These are phyloP conservation scores for Hymenotorrendiella dingleyae DNA, from an alignment of 2,329 filamentous ascomycete species.

Conservation along the genomic window DNA sequence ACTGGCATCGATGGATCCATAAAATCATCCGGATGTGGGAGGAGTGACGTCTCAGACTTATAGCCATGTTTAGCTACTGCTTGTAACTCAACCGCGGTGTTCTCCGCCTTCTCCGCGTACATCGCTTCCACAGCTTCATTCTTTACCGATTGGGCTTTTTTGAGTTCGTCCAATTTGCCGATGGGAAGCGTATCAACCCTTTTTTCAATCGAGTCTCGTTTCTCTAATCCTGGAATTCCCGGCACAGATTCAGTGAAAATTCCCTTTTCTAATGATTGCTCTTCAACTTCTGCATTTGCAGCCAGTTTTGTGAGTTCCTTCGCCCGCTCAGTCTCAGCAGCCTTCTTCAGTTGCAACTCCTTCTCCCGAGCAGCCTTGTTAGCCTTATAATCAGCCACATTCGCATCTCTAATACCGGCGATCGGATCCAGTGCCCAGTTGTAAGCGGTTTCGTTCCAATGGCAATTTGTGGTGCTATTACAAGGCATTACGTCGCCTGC, in stretches of 20 bases:
- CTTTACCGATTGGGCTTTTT: too few species aligned
- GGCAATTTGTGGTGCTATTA: slow-evolving; percentile 20
- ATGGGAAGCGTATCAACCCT: too few species aligned
- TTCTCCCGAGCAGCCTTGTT: slow-evolving; percentile 35
- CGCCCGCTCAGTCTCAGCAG: not conserved
- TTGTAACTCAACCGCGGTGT: slow-evolving; percentile 2
- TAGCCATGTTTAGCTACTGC: not conserved
- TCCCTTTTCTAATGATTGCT: too few species aligned
- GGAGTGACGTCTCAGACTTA: slow-evolving; percentile 1
- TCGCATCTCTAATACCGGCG: slow-evolving; percentile 36
- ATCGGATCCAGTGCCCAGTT: slow-evolving; percentile 31
- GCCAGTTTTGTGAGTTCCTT: not conserved
- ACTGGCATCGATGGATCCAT: slow-evolving; percentile 26
- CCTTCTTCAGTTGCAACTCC: slow-evolving; percentile 34
- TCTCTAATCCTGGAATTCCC: too few species aligned
- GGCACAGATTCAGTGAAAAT: too few species aligned
- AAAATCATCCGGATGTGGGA: slow-evolving; percentile 1
- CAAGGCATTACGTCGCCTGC: slow-evolving; percentile 44
- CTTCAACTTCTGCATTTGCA: too few species aligned
- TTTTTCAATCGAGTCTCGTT: too few species aligned
- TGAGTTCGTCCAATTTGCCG: too few species aligned
- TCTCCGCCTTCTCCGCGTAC: slow-evolving; percentile 3
- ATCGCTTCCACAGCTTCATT: not conserved
- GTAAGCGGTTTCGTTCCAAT: slow-evolving; percentile 29
- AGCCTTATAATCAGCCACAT: slow-evolving; percentile 37